These are phyloP conservation scores for Candida glaebosa DNA, from an alignment of 805 yeast species.

Conservation along the genomic window DNA sequence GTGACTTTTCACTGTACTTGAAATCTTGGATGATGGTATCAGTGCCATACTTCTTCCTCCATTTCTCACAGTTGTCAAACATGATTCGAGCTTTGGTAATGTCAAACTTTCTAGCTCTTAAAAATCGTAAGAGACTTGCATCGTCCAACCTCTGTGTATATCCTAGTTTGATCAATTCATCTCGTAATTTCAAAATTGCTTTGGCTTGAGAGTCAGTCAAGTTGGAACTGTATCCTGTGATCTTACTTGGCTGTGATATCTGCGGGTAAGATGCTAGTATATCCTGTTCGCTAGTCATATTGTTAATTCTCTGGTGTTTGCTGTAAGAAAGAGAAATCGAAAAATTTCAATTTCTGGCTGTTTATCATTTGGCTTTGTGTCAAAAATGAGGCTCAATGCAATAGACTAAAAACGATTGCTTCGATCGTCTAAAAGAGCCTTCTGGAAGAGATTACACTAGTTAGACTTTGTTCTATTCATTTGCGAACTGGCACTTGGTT, in stretches of 20 bases:
- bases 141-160: conserved; percentile 79
- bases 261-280: conserved; percentile 65
- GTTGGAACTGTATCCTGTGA: conserved; percentile 80
- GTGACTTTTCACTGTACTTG: conserved; percentile 88
- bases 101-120: conserved; percentile 95
- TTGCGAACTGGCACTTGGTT: too few species aligned
- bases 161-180: conserved; percentile 57
- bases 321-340: not conserved
- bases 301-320: not conserved
- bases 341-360: not conserved
- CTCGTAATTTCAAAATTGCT: conserved; percentile 56
- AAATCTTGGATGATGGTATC: conserved; percentile 84
- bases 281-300: conserved; percentile 25
- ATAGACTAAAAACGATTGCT: too few species aligned
- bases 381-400: too few species aligned
- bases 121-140: conserved; percentile 76
- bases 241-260: conserved; percentile 55
- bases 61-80: conserved; percentile 83
- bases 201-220: conserved; percentile 65
- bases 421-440: too few species aligned
- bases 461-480: too few species aligned
- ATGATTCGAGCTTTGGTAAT: conserved; percentile 71
- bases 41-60: conserved; percentile 87
- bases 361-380: too few species aligned
- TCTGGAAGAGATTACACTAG: too few species aligned